Percentiles rank a stretch among this genome's conserved stretches.
phyloP scores from a whole-genome alignment of 78 protist genomes.

The Protostelium mycophagum region DNA sequence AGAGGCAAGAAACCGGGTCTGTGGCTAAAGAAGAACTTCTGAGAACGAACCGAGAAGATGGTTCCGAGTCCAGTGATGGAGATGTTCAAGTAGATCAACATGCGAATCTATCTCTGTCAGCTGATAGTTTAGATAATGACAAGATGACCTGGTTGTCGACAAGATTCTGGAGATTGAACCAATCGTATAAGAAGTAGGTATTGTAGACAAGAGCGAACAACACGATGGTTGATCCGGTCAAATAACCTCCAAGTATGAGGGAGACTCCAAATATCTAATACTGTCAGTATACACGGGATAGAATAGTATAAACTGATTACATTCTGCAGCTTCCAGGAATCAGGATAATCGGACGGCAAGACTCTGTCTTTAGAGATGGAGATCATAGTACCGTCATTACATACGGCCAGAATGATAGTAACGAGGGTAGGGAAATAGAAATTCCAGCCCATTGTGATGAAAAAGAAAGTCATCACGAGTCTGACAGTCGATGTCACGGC shows the following conservation, averaged over 20 bases:
- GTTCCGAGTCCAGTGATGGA: constrained; percentile 46
- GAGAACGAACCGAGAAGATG: constrained; percentile 36
- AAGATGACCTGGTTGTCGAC: constrained; percentile 7
- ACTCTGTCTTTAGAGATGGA: constrained; percentile 51
- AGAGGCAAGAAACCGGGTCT: constrained; percentile 18
- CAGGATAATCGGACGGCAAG: constrained; percentile 27
- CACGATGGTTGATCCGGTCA: constrained; percentile 9
- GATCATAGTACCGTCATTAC: constrained; percentile 64
- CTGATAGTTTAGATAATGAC: too few relatives aligned
- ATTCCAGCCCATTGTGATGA: constrained; percentile 3
- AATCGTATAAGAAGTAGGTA: background rate
- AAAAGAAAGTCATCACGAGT: background rate
- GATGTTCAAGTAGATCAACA: constrained; percentile 26
- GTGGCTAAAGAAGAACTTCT: constrained; percentile 13
- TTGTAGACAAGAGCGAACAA: background rate
- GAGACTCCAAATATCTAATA: background rate
- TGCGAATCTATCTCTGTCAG: too few relatives aligned
- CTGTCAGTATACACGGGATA: background rate
- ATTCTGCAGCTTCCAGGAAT: constrained; percentile 25
- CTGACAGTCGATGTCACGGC: constrained; percentile 10
- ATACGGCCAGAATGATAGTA: constrained; percentile 46
- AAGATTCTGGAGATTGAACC: background rate
- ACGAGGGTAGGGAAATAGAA: constrained; percentile 51
- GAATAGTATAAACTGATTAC: background rate
- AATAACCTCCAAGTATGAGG: background rate